Base-by-base conservation (phyloP, 1,139 yeast species). In the Candida sojae region DNA sequence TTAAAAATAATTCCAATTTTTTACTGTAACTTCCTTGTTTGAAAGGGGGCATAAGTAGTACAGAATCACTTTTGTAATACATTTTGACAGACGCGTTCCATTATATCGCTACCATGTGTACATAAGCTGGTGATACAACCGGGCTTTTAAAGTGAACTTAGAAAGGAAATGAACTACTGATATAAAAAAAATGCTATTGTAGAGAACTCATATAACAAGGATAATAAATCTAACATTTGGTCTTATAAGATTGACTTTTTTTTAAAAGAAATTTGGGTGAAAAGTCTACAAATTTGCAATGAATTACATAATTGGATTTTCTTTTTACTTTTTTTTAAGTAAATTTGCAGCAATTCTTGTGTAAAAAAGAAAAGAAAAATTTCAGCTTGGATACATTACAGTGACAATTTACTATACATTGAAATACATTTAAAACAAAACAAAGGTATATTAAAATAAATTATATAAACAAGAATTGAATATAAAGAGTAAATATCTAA, bases 381-480 rank as follows among this genome's bases (percentile, higher is more conserved):
- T 4, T 23, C 17, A 36, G 25, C 5, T 7, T 10, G 25, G 12
- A 13, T 33, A 17, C 3, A 17, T 17, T 17, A 17, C 3, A 3
- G 3, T 17, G 3, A 17, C 21, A 17, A 17, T 17, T 17, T 17
- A 17, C 21, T 17, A 3, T 17, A 17, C 21, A 17, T 6, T 21
- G 7, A 21, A 10, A 7, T 10, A 35, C 10, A 8, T 21, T 9
- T 35, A 36, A 36, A 36, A 28, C 30, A 36, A 36, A 36, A 25
- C 39, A 36, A 36, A 36, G 25, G 39, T 36, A 36, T 36, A 36
- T 36, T 36, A 36, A 36, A 36, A 36, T 36, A 17, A 25, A 36
- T 10, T 23, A 12, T 36, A 36, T 36, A 36, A 12, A 36, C 29
- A 36, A 36, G 39, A 36, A 36, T 25, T 36, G 39, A 36, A 36